A percentile compares a stretch with the other conserved stretches of the same genome.
Conservation (phyloP, 1,284 basidiomycete genomes). For the Puccinia polysora region DNA sequence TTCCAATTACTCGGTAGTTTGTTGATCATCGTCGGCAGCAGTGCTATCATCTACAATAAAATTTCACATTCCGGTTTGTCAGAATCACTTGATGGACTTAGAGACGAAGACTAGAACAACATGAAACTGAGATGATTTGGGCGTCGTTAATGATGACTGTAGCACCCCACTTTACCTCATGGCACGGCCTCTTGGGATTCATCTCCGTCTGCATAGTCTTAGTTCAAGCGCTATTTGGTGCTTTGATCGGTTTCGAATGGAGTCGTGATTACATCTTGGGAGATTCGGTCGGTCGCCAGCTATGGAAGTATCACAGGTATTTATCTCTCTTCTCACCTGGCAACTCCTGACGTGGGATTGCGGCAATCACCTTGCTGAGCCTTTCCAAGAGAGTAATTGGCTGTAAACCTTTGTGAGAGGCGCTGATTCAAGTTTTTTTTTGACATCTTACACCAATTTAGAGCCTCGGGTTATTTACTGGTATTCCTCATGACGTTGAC, state of each 20-base stretch:
- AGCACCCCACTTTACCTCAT: constrained; percentile 42
- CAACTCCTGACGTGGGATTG: too few species aligned
- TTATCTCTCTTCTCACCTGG: not conserved
- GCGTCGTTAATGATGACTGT: not conserved
- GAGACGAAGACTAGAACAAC: too few species aligned
- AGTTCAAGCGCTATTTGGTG: constrained; percentile 33
- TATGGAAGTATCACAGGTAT: constrained; percentile 42
- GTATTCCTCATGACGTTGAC: constrained; percentile 28
- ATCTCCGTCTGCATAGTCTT: constrained; percentile 17
- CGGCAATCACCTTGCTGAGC: not conserved
- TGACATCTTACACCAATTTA: not conserved
- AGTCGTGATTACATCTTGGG: constrained; percentile 29
- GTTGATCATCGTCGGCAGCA: constrained; percentile 18
- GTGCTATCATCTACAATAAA: constrained; percentile 35
- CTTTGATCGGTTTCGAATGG: constrained; percentile 33
- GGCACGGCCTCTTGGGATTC: constrained; percentile 40
- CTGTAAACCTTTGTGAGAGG: not conserved
- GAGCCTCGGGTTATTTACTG: constrained; percentile 32
- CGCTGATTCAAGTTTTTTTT: not conserved
- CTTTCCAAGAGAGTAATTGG: not conserved
- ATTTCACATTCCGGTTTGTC: constrained; percentile 30
- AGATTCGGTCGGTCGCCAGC: constrained; percentile 15
- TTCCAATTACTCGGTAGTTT: constrained; percentile 40
- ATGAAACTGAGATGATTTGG: not conserved
- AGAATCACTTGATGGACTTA: not conserved